Evolutionary conservation across 2,329 filamentous ascomycete genomes (phyloP).

Genomic region (Sporothrix globosa): DNA sequence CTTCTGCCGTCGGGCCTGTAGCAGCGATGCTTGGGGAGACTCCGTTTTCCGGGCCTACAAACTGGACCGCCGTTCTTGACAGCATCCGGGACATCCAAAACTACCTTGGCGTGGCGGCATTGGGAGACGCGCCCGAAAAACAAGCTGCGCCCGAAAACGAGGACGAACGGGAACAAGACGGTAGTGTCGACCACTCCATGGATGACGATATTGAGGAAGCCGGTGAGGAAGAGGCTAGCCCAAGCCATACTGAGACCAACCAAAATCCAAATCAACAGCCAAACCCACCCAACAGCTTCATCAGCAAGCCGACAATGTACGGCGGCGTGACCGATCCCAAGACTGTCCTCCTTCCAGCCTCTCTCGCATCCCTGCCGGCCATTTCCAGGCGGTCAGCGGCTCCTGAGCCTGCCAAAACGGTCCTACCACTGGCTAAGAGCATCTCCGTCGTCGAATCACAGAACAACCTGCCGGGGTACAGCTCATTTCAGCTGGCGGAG

Average conservation of each 20-base stretch:
- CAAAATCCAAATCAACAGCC: background rate
- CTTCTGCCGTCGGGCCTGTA: background rate
- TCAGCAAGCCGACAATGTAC: conserved; percentile 7
- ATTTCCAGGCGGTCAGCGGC: background rate
- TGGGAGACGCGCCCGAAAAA: conserved; percentile 13
- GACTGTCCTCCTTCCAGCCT: conserved; percentile 11
- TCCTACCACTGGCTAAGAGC: background rate
- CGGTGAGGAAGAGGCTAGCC: background rate
- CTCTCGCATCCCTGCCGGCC: background rate
- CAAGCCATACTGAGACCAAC: background rate
- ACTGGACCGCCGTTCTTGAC: conserved; percentile 50
- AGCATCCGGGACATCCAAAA: conserved; percentile 49
- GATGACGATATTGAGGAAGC: conserved; percentile 3
- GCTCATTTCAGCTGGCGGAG: conserved; percentile 35
- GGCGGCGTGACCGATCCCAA: background rate
- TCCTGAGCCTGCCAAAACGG: background rate
- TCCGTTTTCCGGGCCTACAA: conserved; percentile 46
- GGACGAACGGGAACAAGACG: conserved; percentile 1
- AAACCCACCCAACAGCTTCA: background rate
- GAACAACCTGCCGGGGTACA: conserved; percentile 24
- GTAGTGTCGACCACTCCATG: background rate
- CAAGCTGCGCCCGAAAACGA: conserved; percentile 24
- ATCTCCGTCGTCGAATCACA: background rate
- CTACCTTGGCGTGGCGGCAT: conserved; percentile 39
- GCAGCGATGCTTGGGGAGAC: conserved; percentile 30